Percentiles rank a stretch among this genome's conserved stretches.
Conservation (phyloP, 495 filamentous ascomycete genomes). For the Neurospora sp. region DNA sequence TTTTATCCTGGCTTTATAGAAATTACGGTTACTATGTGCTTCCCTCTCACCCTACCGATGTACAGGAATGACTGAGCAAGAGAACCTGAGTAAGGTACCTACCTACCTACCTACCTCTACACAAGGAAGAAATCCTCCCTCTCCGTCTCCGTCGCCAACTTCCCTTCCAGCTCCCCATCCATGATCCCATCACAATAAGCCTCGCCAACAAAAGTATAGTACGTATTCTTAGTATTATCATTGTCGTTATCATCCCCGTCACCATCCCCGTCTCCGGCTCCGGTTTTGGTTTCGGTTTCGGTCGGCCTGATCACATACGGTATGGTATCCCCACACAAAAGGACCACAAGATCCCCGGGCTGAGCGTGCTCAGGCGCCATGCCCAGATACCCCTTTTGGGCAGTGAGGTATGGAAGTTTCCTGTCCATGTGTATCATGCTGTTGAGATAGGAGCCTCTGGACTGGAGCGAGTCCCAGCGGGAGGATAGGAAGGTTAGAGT, state of each 20-base stretch:
- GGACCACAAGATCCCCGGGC: conserved; percentile 4
- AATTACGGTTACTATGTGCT: too few relatives aligned
- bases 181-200: conserved; percentile 13
- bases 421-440: not conserved
- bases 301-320: conserved; percentile 7
- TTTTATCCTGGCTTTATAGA: too few relatives aligned
- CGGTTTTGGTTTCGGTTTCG: too few relatives aligned
- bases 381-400: conserved; percentile 4
- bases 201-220: conserved; percentile 4
- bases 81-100: too few relatives aligned
- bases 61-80: too few relatives aligned
- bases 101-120: too few relatives aligned
- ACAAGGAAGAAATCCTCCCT: not conserved
- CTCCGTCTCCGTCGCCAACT: not conserved
- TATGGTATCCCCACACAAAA: conserved; percentile 5
- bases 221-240: not conserved
- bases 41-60: too few relatives aligned
- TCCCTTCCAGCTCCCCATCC: conserved; percentile 6
- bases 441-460: not conserved
- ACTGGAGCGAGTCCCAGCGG: too few relatives aligned
- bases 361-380: conserved; percentile 4
- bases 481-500: not conserved
- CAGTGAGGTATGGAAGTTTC: conserved; percentile 6
- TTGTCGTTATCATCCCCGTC: not conserved
- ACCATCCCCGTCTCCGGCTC: too few relatives aligned